Conservation (phyloP, 2,329 filamentous ascomycete species). For the Dactylellina drechsleri region DNA sequence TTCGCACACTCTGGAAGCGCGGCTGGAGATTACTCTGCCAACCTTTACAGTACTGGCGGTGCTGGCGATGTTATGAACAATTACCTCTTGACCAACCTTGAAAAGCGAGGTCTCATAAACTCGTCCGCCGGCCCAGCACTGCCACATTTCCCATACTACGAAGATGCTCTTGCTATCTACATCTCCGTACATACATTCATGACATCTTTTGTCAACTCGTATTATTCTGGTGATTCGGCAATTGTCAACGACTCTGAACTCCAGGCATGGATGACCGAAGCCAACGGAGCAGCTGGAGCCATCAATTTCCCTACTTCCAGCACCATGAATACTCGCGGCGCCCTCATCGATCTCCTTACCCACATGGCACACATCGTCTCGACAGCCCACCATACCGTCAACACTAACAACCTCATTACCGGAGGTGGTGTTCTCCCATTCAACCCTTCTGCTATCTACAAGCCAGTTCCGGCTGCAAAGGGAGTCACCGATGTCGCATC, state of each 20-base stretch:
- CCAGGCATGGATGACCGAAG: conserved; percentile 64
- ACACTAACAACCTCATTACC: conserved; percentile 63
- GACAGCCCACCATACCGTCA: conserved; percentile 63
- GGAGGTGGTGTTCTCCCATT: conserved; percentile 63
- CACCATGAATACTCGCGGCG: conserved; percentile 52
- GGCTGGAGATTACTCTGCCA: conserved; percentile 59
- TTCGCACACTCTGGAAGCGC: conserved; percentile 60
- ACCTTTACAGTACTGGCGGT: conserved; percentile 59
- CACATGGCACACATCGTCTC: conserved; percentile 62
- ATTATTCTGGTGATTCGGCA: conserved; percentile 61
- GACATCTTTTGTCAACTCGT: conserved; percentile 63
- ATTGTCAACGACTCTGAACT: conserved; percentile 63
- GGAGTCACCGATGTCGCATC: conserved; percentile 61
- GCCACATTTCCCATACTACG: conserved; percentile 64
- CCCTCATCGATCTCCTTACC: conserved; percentile 63
- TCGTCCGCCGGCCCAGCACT: conserved; percentile 61
- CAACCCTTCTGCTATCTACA: conserved; percentile 60
- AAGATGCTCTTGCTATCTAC: conserved; percentile 63
- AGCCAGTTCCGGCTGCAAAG: conserved; percentile 61
- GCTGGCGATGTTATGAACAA: conserved; percentile 61
- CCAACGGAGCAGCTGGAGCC: conserved; percentile 60
- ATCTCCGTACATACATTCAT: conserved; percentile 62
- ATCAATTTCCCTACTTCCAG: conserved; percentile 63
- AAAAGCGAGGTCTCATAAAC: conserved; percentile 63
- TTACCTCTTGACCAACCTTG: conserved; percentile 63